Conservation (phyloP, 768 basidiomycete genomes). For the Sporobolomyces pararoseus region DNA sequence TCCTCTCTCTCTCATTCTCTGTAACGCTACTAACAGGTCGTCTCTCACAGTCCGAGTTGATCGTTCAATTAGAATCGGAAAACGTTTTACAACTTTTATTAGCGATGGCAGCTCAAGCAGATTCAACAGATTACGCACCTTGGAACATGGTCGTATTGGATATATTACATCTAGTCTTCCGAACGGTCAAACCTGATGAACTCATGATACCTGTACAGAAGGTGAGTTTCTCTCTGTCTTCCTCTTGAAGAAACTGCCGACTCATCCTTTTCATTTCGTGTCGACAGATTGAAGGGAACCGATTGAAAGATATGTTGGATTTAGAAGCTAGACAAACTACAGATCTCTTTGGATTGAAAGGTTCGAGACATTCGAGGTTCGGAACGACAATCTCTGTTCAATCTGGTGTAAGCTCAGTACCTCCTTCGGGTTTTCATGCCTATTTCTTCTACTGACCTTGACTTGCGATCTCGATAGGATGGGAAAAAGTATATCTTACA, state of each 20-base stretch:
- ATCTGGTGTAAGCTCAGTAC: conserved; percentile 47
- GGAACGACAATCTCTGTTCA: conserved; percentile 87
- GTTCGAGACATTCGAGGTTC: conserved; percentile 82
- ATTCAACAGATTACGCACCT: conserved; percentile 72
- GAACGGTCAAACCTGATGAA: conserved; percentile 66
- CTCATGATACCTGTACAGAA: conserved; percentile 44
- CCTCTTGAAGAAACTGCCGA: not conserved
- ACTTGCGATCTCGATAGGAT: conserved; percentile 46
- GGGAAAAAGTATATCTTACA: conserved; percentile 63
- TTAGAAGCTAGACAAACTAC: conserved; percentile 66
- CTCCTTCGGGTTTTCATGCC: not conserved
- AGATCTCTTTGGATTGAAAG: conserved; percentile 52
- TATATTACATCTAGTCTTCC: conserved; percentile 84
- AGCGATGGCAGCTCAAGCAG: conserved; percentile 75
- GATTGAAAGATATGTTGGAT: conserved; percentile 69
- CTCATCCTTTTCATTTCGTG: not conserved
- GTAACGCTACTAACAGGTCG: not conserved
- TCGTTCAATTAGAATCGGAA: conserved; percentile 66
- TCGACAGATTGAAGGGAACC: conserved; percentile 43
- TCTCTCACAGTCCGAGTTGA: conserved; percentile 58
- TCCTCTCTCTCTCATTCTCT: too few relatives aligned
- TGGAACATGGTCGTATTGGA: conserved; percentile 90
- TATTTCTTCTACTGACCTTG: too few relatives aligned
- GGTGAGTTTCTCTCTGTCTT: conserved; percentile 3
- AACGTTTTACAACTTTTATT: conserved; percentile 72